These are phyloP conservation scores for Mycocalia duriaeana DNA, from an alignment of 1,284 basidiomycete genomes.

Conservation along the genomic window DNA sequence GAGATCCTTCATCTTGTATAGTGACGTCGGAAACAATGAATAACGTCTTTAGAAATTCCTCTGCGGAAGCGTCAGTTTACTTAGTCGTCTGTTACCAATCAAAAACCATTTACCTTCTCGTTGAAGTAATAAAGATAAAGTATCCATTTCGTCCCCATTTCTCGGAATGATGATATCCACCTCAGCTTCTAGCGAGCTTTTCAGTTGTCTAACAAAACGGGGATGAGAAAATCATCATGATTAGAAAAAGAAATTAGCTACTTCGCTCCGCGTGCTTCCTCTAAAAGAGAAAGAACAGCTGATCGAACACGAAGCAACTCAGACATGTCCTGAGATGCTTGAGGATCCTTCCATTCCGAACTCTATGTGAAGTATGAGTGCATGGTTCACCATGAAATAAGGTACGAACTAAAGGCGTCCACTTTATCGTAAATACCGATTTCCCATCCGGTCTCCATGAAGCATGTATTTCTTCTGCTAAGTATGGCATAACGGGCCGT, in stretches of 20 bases:
- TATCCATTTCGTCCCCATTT: slow-evolving; percentile 17
- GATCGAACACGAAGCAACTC: slow-evolving; percentile 50
- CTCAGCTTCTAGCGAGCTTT: slow-evolving; percentile 69
- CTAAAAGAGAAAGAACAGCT: slow-evolving; percentile 57
- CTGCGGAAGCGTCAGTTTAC: too few species aligned
- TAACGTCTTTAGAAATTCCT: slow-evolving; percentile 58
- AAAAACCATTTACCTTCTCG: slow-evolving; percentile 58
- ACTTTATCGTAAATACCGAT: slow-evolving; percentile 62
- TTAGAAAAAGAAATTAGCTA: slow-evolving; percentile 20
- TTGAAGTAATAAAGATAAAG: slow-evolving; percentile 32
- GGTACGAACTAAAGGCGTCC: slow-evolving; percentile 55
- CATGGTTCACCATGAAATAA: not conserved
- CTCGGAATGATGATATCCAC: slow-evolving; percentile 50
- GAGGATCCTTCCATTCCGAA: slow-evolving; percentile 49
- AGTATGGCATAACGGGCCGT: slow-evolving; percentile 86
- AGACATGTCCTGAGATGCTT: slow-evolving; percentile 55
- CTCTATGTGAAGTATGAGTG: slow-evolving; percentile 27
- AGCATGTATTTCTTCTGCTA: slow-evolving; percentile 86
- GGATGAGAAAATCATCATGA: not conserved
- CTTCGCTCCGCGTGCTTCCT: slow-evolving; percentile 69
- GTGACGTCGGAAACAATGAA: slow-evolving; percentile 74
- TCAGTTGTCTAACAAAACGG: slow-evolving; percentile 48
- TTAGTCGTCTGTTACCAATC: too few species aligned
- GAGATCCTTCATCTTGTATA: slow-evolving; percentile 38
- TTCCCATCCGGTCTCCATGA: slow-evolving; percentile 30